A percentile compares a stretch with the other conserved stretches of the same genome.
Evolutionary conservation across 1,284 basidiomycete genomes (phyloP).

Genomic region (Sanghuangporus sanghuang): DNA sequence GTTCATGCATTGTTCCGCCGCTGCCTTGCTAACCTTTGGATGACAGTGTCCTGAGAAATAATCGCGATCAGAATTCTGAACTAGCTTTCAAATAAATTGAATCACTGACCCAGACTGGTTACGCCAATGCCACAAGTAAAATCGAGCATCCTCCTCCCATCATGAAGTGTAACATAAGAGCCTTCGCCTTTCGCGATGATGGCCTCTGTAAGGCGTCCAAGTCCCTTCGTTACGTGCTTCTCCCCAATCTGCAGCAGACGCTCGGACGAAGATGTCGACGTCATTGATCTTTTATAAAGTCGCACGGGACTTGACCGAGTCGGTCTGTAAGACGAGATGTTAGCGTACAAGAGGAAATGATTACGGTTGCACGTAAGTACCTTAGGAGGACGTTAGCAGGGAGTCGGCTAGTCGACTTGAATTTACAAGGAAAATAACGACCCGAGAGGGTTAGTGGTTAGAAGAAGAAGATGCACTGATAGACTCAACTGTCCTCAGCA

Average conservation of each 20-base stretch:
- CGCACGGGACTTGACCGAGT: neutral
- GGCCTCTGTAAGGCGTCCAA: slow-evolving; percentile 62
- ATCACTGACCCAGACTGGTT: slow-evolving; percentile 61
- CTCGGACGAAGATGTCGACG: slow-evolving; percentile 9
- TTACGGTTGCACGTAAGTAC: neutral
- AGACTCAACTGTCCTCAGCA: neutral
- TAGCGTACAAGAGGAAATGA: too few species aligned
- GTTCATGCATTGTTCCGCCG: slow-evolving; percentile 78
- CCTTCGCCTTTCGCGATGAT: slow-evolving; percentile 78
- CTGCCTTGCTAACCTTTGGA: slow-evolving; percentile 80
- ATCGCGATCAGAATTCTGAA: neutral
- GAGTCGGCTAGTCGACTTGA: neutral
- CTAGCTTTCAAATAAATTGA: slow-evolving; percentile 10
- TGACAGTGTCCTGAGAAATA: slow-evolving; percentile 72
- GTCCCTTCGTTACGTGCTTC: slow-evolving; percentile 65
- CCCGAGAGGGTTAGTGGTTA: too few species aligned
- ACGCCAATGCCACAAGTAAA: slow-evolving; percentile 88
- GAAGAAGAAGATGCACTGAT: too few species aligned
- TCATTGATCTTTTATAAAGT: slow-evolving; percentile 2
- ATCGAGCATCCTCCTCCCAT: slow-evolving; percentile 72
- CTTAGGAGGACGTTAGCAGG: neutral
- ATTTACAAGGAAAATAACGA: neutral
- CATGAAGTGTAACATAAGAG: slow-evolving; percentile 65
- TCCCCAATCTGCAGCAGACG: slow-evolving; percentile 42
- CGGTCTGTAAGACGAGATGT: neutral